Evolutionary conservation across 805 yeast species (phyloP), one percentile per base, ranked within the genome.

Genomic region (Candida ficus): DNA sequence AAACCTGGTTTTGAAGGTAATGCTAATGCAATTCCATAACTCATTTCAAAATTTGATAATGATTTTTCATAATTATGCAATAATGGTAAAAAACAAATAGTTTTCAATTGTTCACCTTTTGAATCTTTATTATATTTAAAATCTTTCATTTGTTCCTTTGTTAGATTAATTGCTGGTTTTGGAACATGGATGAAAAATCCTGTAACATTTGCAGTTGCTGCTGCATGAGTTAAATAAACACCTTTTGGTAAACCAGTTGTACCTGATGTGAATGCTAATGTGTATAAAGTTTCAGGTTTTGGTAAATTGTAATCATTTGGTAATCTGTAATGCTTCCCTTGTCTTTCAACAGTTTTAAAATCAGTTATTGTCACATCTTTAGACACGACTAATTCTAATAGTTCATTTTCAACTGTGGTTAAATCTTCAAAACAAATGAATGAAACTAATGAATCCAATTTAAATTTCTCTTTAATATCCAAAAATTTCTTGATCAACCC

Each of bases 201-300:
- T 7, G 62, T 52, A 19, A 59, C 51, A 40, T 67, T 67, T 21
- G 70, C 56, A 11, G 63, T 63, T 14, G 76, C 68, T 48, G 76
- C 78, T 30, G 57, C 60, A 47, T 83, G 88, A n/a, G 78, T 68
- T 43, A 81, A 62, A 36, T 77, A 74, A 14, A 80, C 88, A 47
- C 89, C 88, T 63, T 83, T 83, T 39, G 89, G 84, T 26, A 77
- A 68, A 31, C 89, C 88, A 10, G 83, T 76, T 17, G 85, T 78
- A 34, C 85, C 84, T 0, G 81, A 75, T 17, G 83, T 81, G 60
- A 79, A 80, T 56, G 78, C 77, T 40, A 81, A 72, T 37, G 87
- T 76, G 45, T 76, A 73, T 20, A 71, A 46, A 42, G 71, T 73
- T 5, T 72, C 67, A 39, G 71, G 60, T 46, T 51, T 58, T 45